These are phyloP conservation scores for Macrolepiota albuminosa DNA, from an alignment of 768 basidiomycete genomes.

Conservation along the genomic window DNA sequence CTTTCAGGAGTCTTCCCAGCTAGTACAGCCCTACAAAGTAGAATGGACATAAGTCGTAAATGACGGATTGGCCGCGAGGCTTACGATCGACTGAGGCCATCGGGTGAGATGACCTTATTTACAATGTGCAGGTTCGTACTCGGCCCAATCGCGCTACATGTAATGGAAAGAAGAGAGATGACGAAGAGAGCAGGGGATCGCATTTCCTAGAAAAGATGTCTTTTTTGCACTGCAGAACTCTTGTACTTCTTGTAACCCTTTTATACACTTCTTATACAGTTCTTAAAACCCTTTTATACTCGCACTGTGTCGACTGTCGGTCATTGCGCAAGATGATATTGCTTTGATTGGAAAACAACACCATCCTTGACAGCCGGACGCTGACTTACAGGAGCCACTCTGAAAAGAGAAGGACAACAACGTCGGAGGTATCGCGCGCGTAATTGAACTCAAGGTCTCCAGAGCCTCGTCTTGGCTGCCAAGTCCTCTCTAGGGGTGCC, in stretches of 20 bases:
- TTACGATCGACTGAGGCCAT: neutral
- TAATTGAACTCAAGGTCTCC: neutral
- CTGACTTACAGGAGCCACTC: neutral
- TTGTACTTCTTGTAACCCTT: neutral
- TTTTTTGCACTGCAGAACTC: neutral
- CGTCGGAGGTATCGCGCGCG: neutral
- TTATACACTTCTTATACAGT: neutral
- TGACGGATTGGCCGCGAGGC: neutral
- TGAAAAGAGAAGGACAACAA: too few relatives aligned
- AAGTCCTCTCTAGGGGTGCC: neutral
- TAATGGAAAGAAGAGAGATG: neutral
- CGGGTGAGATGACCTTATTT: neutral
- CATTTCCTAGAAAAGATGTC: neutral
- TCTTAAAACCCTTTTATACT: neutral
- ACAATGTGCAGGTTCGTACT: neutral
- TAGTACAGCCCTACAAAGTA: neutral
- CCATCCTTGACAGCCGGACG: neutral
- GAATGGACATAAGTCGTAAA: too few relatives aligned
- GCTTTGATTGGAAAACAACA: neutral
- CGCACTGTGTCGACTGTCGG: neutral
- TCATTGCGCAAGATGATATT: neutral
- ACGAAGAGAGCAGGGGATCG: neutral
- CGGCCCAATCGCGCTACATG: neutral
- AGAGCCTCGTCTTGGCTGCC: neutral
- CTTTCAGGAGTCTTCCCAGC: neutral